Evolutionary conservation across 2,329 filamentous ascomycete species (phyloP), one percentile per base, ranked within the genome.

Genomic region (Trichophyton benhamiae): DNA sequence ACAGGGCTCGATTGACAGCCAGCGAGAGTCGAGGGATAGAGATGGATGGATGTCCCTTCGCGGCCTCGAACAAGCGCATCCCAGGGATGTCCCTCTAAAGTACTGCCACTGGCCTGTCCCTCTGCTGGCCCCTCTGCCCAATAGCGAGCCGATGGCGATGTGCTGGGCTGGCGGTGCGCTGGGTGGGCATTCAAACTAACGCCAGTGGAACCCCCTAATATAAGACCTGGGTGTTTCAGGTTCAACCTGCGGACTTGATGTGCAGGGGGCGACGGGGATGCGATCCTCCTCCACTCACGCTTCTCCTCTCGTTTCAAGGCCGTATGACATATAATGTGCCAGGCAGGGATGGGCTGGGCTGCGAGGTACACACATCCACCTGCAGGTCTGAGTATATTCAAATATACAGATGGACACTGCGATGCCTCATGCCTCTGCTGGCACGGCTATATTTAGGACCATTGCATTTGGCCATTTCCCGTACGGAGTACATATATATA

Each of bases 181-280:
- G 49, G 41, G 49, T 53, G 49, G 49, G 49, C 49, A 53, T 53
- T 8, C 49, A 53, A 53, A 53, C 49, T 53, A 25, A 53, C 49
- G 49, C 49, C 49, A 33, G 49, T 53, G 49, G 49, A 25, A 53
- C 49, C 49, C 20, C 46, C 46, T 49, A 49, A 49, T 30, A 53
- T 53, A 53, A 53, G 49, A 53, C 49, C 33, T 53, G 49, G 22
- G 49, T 53, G 49, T 53, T 53, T 53, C 49, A 53, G 49, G 49
- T 53, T 44, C 49, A n/a, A 38, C 49, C 49, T 53, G 49, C 49
- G 25, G 49, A 53, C 49, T 53, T 53, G 49, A 53, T 53, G 49
- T 53, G 25, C 49, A 53, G 49, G 49, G 49, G 49, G 49, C 49
- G 49, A 33, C 49, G 17, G 27, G 49, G 49, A 33, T 53, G 49